These are phyloP conservation scores for Sphaerosporella brunnea DNA, from an alignment of 495 filamentous ascomycete species.

Conservation along the genomic window DNA sequence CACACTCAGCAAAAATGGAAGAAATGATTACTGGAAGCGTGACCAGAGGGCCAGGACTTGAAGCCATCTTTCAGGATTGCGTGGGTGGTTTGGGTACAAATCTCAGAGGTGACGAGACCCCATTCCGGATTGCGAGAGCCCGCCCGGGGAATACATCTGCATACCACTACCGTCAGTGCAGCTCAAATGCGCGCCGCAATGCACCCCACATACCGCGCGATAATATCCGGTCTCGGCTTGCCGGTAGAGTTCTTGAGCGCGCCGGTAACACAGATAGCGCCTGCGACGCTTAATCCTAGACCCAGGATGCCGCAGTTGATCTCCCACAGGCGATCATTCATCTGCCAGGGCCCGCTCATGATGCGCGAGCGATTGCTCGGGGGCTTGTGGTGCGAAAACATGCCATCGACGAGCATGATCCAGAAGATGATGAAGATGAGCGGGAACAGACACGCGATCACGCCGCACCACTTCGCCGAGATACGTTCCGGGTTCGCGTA, in stretches of 20 bases:
- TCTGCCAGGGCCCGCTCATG: slow-evolving; percentile 36
- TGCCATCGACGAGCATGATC: slow-evolving; percentile 53
- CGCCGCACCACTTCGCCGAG: slow-evolving; percentile 37
- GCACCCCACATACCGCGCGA: slow-evolving; percentile 41
- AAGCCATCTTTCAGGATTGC: slow-evolving; percentile 66
- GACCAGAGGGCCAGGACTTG: slow-evolving; percentile 64
- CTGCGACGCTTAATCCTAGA: slow-evolving; percentile 44
- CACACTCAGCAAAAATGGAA: slow-evolving; percentile 19
- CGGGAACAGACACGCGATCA: slow-evolving; percentile 42
- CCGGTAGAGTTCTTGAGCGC: slow-evolving; percentile 74
- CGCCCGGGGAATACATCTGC: slow-evolving; percentile 2
- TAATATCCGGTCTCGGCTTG: slow-evolving; percentile 68
- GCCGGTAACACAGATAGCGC: slow-evolving; percentile 60
- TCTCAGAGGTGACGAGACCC: slow-evolving; percentile 45
- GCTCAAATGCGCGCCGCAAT: background rate
- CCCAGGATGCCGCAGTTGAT: slow-evolving; percentile 66
- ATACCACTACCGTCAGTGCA: background rate
- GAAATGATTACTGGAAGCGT: slow-evolving; percentile 27
- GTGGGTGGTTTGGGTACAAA: slow-evolving; percentile 52
- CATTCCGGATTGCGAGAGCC: slow-evolving; percentile 29
- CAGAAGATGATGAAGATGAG: slow-evolving; percentile 50
- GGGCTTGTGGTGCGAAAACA: slow-evolving; percentile 46
- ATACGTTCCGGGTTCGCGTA: slow-evolving; percentile 59
- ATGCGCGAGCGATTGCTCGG: slow-evolving; percentile 17
- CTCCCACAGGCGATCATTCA: slow-evolving; percentile 66